A percentile compares a stretch with the other conserved stretches of the same genome.
Conservation (phyloP, 768 basidiomycete species). For the Pisolithus sp. region DNA sequence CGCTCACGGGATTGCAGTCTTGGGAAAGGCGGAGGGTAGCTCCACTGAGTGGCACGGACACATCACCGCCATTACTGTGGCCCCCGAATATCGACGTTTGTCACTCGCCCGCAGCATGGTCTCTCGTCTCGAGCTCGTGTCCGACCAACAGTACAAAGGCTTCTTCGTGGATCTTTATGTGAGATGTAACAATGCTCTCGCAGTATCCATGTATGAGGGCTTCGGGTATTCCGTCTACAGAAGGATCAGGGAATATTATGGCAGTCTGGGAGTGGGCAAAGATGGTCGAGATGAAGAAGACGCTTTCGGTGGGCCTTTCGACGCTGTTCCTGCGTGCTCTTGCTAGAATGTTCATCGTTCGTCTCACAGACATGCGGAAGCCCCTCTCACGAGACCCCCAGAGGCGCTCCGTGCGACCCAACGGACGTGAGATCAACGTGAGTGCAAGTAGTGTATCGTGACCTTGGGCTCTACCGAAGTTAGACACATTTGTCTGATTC, state of each 20-base stretch:
- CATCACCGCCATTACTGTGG: constrained; percentile 91
- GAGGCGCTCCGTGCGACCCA: constrained; percentile 60
- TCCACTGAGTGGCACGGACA: constrained; percentile 85
- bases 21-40: constrained; percentile 87
- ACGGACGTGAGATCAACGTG: constrained; percentile 70
- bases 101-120: constrained; percentile 86
- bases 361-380: constrained; percentile 57
- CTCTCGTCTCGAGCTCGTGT: constrained; percentile 76
- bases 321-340: background rate
- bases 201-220: constrained; percentile 87
- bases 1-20: constrained; percentile 43
- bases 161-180: constrained; percentile 97
- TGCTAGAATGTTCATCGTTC: background rate
- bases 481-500: constrained; percentile 1
- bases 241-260: constrained; percentile 87
- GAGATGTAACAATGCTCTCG: constrained; percentile 76
- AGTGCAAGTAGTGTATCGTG: constrained; percentile 33
- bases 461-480: background rate
- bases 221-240: constrained; percentile 92
- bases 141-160: constrained; percentile 72
- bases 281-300: constrained; percentile 83
- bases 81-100: constrained; percentile 87
- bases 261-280: constrained; percentile 65
- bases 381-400: constrained; percentile 56
- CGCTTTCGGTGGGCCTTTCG: constrained; percentile 70